A percentile compares a stretch with the other conserved stretches of the same genome.
These are phyloP conservation scores for Chlamydomonas eustigma DNA, from an alignment of 139 green algal species.

Conservation along the genomic window DNA sequence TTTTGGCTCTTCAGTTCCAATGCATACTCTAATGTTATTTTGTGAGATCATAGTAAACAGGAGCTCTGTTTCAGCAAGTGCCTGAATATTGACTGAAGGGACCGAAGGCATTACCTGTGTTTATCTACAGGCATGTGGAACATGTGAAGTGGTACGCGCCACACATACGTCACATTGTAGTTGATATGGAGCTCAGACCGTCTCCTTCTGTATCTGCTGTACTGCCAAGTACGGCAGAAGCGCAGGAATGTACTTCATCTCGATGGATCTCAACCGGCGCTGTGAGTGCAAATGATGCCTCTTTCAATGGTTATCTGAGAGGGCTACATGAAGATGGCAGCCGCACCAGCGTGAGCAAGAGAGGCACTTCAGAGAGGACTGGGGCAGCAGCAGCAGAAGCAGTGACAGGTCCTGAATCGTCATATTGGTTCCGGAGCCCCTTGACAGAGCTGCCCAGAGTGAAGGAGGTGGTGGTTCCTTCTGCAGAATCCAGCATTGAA, in stretches of 20 bases:
- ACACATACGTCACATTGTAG: conserved; percentile 65
- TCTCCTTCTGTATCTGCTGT: neutral
- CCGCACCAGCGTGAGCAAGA: too few relatives aligned
- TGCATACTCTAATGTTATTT: too few relatives aligned
- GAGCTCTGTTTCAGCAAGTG: too few relatives aligned
- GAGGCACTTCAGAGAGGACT: too few relatives aligned
- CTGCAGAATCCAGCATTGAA: neutral
- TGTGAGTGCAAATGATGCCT: neutral
- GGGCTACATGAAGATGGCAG: too few relatives aligned
- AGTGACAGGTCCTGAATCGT: too few relatives aligned
- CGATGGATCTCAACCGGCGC: neutral
- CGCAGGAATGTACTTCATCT: neutral
- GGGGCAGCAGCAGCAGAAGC: neutral
- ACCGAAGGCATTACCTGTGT: too few relatives aligned
- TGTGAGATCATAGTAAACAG: too few relatives aligned
- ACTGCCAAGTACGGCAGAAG: neutral
- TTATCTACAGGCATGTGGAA: conserved; percentile 45
- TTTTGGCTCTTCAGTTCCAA: too few relatives aligned
- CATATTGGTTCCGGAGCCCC: neutral
- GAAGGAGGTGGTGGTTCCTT: neutral
- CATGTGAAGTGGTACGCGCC: conserved; percentile 78
- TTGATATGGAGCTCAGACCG: conserved; percentile 50
- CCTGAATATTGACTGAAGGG: too few relatives aligned
- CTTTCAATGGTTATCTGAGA: too few relatives aligned
- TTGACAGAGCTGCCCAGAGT: neutral